Base-by-base conservation (phyloP, 345 rosid species). In the Xanthoceras sorbifolium region DNA sequence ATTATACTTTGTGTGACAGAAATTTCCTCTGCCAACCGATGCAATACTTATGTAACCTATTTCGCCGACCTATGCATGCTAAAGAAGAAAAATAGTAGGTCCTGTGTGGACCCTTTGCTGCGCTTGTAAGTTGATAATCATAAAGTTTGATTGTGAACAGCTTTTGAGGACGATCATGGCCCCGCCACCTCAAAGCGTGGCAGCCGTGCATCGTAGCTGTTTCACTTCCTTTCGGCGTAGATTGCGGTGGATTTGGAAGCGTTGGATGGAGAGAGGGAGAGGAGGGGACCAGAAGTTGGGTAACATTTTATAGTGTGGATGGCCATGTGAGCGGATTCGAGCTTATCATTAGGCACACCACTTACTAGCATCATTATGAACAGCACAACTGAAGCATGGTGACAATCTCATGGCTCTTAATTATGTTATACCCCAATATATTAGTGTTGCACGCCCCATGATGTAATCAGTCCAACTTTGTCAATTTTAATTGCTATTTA, bases 311-410 rank as follows among this genome's bases (percentile, higher is more conserved):
- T 42, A 18, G 4, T 50, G 31, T 48, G 50, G 69, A 36, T 72
- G 20, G n/a, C 38, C 77, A 72, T 76, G 77, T 64, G 68, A 65
- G 60, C 31, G 73, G 76, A 67, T 73, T 78, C 63, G 67, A 29
- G 66, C 34, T 59, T 61, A 85, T 85, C 76, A 83, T 87, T 85
- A 76, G 63, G 68, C 78, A 62, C 77, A 64, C 81, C 74, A 40
- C 70, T 79, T 18, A 12, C 63, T 20, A 75, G 25, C 76, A 81
- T 78, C 82, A 76, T 81, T 69, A 52, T 22, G 5, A 52, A 40
- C 74, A 29, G 67, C 62, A 14, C 18, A 46, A 64, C 62, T 9
- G 12, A 57, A 64, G 64, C 79, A 63, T 46, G 65, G 34, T 71
- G 28, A 17, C 64, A 4, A 38, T 67, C 28, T 70, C 50, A 55